These are phyloP conservation scores for Calonectria henricotiae DNA, from an alignment of 2,329 filamentous ascomycete genomes.

Conservation along the genomic window DNA sequence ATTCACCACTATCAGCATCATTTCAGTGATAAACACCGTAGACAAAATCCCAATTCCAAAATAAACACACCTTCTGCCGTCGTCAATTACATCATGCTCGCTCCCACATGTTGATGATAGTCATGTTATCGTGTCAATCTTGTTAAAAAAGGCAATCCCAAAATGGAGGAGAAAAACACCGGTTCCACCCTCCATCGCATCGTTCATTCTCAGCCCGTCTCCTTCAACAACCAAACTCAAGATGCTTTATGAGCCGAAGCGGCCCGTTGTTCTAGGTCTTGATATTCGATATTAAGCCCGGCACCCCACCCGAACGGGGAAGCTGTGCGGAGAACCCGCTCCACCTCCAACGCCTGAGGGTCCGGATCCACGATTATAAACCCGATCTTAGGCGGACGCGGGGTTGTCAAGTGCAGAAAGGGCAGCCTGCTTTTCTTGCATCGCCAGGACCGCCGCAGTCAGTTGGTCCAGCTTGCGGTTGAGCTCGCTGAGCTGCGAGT, in stretches of 20 bases:
- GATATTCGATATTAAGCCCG: background rate
- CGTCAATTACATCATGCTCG: constrained; percentile 19
- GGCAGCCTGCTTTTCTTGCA: constrained; percentile 62
- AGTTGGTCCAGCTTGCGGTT: constrained; percentile 73
- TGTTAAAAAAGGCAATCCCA: constrained; percentile 17
- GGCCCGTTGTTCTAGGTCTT: constrained; percentile 4
- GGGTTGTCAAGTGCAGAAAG: constrained; percentile 7
- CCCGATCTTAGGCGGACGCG: constrained; percentile 30
- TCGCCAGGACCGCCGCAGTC: constrained; percentile 67
- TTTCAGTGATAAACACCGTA: background rate
- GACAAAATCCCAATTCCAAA: background rate
- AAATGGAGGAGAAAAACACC: background rate
- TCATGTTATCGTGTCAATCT: constrained; percentile 23
- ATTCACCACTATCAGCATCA: background rate
- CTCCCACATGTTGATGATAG: constrained; percentile 4
- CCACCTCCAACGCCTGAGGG: constrained; percentile 17
- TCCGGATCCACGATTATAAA: background rate
- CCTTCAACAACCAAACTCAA: background rate
- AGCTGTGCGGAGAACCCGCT: constrained; percentile 12
- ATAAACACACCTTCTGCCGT: constrained; percentile 1
- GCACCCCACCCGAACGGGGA: constrained; percentile 11
- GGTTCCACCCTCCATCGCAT: background rate
- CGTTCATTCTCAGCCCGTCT: background rate
- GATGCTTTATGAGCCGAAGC: constrained; percentile 15
- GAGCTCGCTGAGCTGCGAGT: constrained; percentile 71